Percentiles rank a stretch among this genome's conserved stretches.
phyloP scores from a whole-genome alignment of 2,329 filamentous ascomycete species.

The Cryoendolithus antarcticus region DNA sequence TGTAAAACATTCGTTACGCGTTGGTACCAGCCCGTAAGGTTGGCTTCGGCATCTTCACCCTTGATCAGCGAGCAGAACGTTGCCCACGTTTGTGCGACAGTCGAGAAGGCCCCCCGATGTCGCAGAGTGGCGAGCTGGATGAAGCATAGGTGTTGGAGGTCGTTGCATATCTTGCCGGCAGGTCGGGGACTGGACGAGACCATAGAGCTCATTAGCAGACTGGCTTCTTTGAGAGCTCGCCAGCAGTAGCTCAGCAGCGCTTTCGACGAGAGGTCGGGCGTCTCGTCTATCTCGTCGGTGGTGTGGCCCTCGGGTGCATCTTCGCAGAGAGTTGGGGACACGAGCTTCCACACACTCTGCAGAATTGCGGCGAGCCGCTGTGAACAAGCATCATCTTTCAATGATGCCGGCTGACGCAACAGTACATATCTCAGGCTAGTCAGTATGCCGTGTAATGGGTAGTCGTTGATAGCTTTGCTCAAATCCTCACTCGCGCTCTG shows the following conservation, averaged over 20 bases:
- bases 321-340: conserved; percentile 70
- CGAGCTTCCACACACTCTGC: conserved; percentile 58
- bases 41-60: conserved; percentile 33
- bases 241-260: conserved; percentile 91
- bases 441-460: conserved; percentile 32
- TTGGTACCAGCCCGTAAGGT: conserved; percentile 56
- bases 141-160: conserved; percentile 48
- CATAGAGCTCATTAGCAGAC: conserved; percentile 37
- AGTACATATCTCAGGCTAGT: conserved; percentile 21
- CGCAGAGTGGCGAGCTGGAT: conserved; percentile 69
- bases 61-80: conserved; percentile 48
- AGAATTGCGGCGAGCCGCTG: conserved; percentile 21
- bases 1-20: conserved; percentile 15
- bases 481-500: conserved; percentile 51
- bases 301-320: conserved; percentile 88
- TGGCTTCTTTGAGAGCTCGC: conserved; percentile 87
- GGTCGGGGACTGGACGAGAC: not conserved
- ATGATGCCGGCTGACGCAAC: not conserved
- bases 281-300: conserved; percentile 60
- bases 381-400: too few relatives aligned
- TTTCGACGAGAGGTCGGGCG: conserved; percentile 68
- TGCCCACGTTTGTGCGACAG: conserved; percentile 78
- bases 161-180: not conserved
- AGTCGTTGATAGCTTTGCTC: conserved; percentile 42
- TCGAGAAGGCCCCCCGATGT: conserved; percentile 86